Evolutionary conservation across 2,329 filamentous ascomycete genomes (phyloP).

Genomic region (Xenoacremonium recifei): DNA sequence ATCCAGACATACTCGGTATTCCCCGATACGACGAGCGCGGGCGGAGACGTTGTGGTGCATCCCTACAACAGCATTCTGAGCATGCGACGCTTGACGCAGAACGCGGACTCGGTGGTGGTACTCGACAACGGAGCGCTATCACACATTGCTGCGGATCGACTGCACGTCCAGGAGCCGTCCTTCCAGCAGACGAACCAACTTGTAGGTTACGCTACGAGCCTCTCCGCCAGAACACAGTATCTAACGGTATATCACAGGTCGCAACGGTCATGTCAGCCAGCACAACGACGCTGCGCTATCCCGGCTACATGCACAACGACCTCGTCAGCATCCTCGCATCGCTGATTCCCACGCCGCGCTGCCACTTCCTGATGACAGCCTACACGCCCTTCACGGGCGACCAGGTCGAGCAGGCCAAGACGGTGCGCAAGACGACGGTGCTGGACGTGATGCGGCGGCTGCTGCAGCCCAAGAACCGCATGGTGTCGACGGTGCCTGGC

Average conservation of each 20-base stretch:
- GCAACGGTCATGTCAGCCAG: conserved; percentile 99
- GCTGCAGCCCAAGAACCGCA: conserved; percentile 96
- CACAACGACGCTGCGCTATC: conserved; percentile 93
- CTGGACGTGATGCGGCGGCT: conserved; percentile 95
- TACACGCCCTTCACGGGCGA: conserved; percentile 98
- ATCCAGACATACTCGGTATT: conserved; percentile 99
- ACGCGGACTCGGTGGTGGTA: conserved; percentile 96
- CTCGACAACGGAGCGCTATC: conserved; percentile 93
- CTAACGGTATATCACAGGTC: conserved; percentile 47
- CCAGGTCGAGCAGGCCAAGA: conserved; percentile 95
- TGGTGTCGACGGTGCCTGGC: conserved; percentile 93
- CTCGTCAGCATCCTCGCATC: conserved; percentile 95
- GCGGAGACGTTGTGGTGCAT: conserved; percentile 94
- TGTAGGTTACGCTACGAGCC: conserved; percentile 45
- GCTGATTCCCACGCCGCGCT: conserved; percentile 91
- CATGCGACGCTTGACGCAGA: conserved; percentile 87
- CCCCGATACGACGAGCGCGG: conserved; percentile 82
- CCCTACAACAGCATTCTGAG: conserved; percentile 96
- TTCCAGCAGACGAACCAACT: conserved; percentile 98
- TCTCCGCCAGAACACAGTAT: neutral
- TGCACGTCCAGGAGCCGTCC: conserved; percentile 93
- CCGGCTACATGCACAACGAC: conserved; percentile 99
- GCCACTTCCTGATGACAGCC: conserved; percentile 97
- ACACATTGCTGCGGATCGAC: conserved; percentile 87
- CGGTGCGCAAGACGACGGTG: conserved; percentile 95